Base-by-base conservation (phyloP, 2,329 filamentous ascomycete genomes). In the Orbilia javanica region DNA sequence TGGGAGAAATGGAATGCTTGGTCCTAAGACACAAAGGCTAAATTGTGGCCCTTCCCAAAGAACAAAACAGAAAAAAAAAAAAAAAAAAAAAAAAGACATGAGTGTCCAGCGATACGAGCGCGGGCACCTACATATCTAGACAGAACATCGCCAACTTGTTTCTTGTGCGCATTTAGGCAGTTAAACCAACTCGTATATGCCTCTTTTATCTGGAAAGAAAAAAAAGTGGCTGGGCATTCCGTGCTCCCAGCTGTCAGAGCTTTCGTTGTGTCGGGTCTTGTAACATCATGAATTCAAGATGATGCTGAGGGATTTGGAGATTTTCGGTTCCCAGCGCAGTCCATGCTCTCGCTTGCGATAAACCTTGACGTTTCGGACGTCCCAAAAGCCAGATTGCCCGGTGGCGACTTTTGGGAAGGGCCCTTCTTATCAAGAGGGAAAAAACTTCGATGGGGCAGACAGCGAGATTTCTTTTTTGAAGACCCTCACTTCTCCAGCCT, bases 341-440 rank as follows among this genome's bases (percentile, higher is more conserved):
- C 67, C 74, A 78, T 78, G 74, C 62, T 66, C 52, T 78, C 74
- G 74, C 74, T 78, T 78, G 74, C 67, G 74, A 71, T 78, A 78
- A 78, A 78, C 74, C 74, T 78, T 78, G 74, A 78, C 74, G 74
- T 72, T 78, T 78, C 74, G 74, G 74, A 78, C 67, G 62, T 72
- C 67, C 74, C 74, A 78, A 78, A 78, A 78, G 74, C 74, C 74
- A 72, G 74, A 78, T 78, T 78, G 74, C 62, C 63, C 42, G 63
- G 65, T 77, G 66, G 74, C 57, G 67, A 69, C 66, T 42, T 55
- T 55, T 60, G 55, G 55, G 73, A 57, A 77, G 62, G 73, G 73
- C 48, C 52, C 70, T 71, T 77, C 74, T 78, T 78, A 78, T 78
- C 74, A 69, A 67, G 74, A 69, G 53, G 53, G 53, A 64, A 65